Evolutionary conservation across 108 stramenopile genomes (phyloP).

Genomic region (Skeletonema marinoi): DNA sequence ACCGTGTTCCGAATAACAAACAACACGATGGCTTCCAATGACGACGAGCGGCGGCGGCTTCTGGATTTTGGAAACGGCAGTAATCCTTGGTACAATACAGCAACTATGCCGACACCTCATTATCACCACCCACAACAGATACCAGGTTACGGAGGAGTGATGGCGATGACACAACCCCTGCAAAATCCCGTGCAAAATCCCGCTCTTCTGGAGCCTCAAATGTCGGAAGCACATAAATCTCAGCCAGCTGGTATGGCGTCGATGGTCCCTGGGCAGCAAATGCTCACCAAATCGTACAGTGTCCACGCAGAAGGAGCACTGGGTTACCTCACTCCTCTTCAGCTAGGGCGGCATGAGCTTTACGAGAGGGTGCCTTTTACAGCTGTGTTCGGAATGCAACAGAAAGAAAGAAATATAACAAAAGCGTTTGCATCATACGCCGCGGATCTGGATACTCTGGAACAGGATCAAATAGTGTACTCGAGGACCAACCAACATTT

Average conservation of each 20-base stretch:
- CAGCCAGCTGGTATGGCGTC: slow-evolving; percentile 17
- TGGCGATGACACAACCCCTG: neutral
- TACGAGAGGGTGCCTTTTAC: slow-evolving; percentile 82
- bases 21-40: neutral
- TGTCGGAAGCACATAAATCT: slow-evolving; percentile 8
- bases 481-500: slow-evolving; percentile 38
- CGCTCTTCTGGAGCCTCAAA: neutral
- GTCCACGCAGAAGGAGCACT: slow-evolving; percentile 63
- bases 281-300: slow-evolving; percentile 65
- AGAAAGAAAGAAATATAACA: slow-evolving; percentile 61
- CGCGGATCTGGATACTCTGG: slow-evolving; percentile 74
- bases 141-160: neutral
- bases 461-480: slow-evolving; percentile 40
- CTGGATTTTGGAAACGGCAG: neutral
- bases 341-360: slow-evolving; percentile 78
- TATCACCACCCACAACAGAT: neutral
- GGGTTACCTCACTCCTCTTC: slow-evolving; percentile 64
- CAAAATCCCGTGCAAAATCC: neutral
- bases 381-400: slow-evolving; percentile 85
- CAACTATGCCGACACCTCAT: neutral
- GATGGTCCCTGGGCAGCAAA: slow-evolving; percentile 34
- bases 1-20: no score
- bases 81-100: neutral
- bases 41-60: neutral
- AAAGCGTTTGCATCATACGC: slow-evolving; percentile 78